These are phyloP conservation scores for Vigna nakashimae DNA, from an alignment of 306 rosid genomes.

Conservation along the genomic window DNA sequence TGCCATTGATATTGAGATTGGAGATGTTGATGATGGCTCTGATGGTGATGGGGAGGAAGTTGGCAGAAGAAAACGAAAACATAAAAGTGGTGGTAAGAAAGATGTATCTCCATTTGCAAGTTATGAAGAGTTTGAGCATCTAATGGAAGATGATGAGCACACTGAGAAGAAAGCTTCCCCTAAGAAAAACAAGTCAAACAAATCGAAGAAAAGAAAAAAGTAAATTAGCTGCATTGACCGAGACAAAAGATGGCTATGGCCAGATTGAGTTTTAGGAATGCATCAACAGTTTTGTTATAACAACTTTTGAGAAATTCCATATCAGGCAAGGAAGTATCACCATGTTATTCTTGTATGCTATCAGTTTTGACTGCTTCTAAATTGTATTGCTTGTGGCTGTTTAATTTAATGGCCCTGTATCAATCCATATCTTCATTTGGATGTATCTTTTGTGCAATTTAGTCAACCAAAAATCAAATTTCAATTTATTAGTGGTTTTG, in stretches of 20 bases:
- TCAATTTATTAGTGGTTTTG: neutral
- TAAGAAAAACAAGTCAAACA: constrained; percentile 37
- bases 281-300: neutral
- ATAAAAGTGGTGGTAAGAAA: constrained; percentile 57
- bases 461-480: neutral
- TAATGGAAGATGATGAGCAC: constrained; percentile 51
- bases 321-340: constrained; percentile 3
- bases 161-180: constrained; percentile 44
- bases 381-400: neutral
- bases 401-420: neutral
- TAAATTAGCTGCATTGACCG: constrained; percentile 2
- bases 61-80: constrained; percentile 55
- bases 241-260: neutral
- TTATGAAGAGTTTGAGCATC: constrained; percentile 82
- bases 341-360: constrained; percentile 29
- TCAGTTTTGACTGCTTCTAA: neutral
- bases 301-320: neutral
- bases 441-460: neutral
- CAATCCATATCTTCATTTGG: no score
- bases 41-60: constrained; percentile 49
- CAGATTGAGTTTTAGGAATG: neutral
- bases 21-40: constrained; percentile 61
- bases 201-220: constrained; percentile 48
- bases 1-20: constrained; percentile 44
- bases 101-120: constrained; percentile 83